Percentiles rank a stretch among this genome's conserved stretches.
phyloP scores from a whole-genome alignment of 306 rosid genomes.

The Lathyrus oleraceus region DNA sequence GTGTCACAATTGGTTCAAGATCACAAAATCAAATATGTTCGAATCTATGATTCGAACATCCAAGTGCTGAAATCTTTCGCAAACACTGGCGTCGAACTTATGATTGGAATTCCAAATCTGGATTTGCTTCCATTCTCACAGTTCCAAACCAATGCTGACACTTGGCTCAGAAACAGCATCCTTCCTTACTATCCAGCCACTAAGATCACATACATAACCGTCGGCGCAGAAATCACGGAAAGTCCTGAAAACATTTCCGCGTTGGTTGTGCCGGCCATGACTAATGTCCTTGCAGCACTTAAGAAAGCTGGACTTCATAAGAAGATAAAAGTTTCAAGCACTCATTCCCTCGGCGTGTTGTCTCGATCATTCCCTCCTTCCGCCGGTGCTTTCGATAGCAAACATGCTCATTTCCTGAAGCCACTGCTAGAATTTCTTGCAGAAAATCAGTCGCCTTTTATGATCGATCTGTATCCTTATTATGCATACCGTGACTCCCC shows the following conservation, averaged over 20 bases:
- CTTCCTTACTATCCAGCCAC: conserved; percentile 91
- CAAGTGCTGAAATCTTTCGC: conserved; percentile 97
- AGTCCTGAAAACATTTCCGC: conserved; percentile 61
- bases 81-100: conserved; percentile 83
- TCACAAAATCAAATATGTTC: conserved; percentile 75
- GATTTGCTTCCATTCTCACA: conserved; percentile 85
- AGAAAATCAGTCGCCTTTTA: conserved; percentile 89
- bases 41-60: conserved; percentile 84
- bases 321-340: conserved; percentile 83
- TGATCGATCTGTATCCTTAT: conserved; percentile 95
- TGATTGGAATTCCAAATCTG: conserved; percentile 84
- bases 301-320: conserved; percentile 75
- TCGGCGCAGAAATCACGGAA: conserved; percentile 94
- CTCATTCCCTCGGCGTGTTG: conserved; percentile 91
- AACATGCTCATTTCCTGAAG: conserved; percentile 76
- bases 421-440: conserved; percentile 95
- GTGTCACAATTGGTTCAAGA: conserved; percentile 79
- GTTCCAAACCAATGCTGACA: conserved; percentile 93
- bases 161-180: conserved; percentile 87
- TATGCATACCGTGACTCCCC: conserved; percentile 90
- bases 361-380: conserved; percentile 97
- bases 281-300: conserved; percentile 79
- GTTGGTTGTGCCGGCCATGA: conserved; percentile 89
- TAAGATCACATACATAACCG: conserved; percentile 87
- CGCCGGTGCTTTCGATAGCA: conserved; percentile 93